These are phyloP conservation scores for Diaporthe longicolla DNA, from an alignment of 2,329 filamentous ascomycete genomes.

Conservation along the genomic window DNA sequence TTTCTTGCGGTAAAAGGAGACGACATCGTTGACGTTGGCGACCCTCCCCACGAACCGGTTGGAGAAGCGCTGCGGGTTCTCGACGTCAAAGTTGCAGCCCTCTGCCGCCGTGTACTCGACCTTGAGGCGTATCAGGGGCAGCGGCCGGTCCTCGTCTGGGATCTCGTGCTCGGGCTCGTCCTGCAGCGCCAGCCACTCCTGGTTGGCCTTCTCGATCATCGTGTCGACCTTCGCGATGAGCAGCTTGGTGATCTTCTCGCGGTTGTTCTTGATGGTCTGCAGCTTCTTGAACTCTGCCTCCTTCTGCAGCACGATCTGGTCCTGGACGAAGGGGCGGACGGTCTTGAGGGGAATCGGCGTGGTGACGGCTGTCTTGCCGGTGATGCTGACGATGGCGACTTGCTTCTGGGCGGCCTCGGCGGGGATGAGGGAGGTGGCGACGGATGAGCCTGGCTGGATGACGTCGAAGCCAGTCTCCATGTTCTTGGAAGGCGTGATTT, in stretches of 20 bases:
- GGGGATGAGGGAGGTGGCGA: conserved; percentile 91
- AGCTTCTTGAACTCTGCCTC: conserved; percentile 84
- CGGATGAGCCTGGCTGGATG: conserved; percentile 96
- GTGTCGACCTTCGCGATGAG: conserved; percentile 85
- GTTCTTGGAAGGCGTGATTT: conserved; percentile 87
- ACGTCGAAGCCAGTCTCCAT: conserved; percentile 92
- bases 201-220: conserved; percentile 87
- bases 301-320: conserved; percentile 82
- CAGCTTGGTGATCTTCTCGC: conserved; percentile 82
- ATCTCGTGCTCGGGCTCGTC: conserved; percentile 68
- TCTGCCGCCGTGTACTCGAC: conserved; percentile 92
- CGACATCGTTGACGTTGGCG: conserved; percentile 93
- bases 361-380: conserved; percentile 83
- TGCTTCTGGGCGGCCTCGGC: conserved; percentile 94
- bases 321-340: conserved; percentile 91
- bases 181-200: conserved; percentile 86
- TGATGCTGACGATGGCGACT: conserved; percentile 87
- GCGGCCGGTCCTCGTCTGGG: conserved; percentile 74
- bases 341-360: conserved; percentile 88
- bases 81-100: conserved; percentile 87
- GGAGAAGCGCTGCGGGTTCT: conserved; percentile 96
- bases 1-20: conserved; percentile 94
- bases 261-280: conserved; percentile 86
- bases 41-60: conserved; percentile 92
- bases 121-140: conserved; percentile 89